Conservation (phyloP, 2,329 filamentous ascomycete genomes). For the Ophiostoma perfectum region DNA sequence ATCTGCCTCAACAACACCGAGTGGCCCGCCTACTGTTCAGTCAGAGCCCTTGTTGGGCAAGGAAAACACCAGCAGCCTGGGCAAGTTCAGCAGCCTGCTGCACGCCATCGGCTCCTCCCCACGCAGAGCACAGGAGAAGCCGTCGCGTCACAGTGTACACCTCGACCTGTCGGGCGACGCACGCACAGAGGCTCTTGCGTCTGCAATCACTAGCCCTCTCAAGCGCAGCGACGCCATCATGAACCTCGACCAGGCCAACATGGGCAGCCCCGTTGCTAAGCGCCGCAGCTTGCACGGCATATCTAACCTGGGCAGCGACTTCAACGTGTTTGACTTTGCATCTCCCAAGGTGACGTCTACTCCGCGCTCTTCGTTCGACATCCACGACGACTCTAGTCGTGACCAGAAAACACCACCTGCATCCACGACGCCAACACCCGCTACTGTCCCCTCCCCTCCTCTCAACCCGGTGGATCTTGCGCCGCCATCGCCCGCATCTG, state of each 20-base stretch:
- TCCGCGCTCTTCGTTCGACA: slow-evolving; percentile 43
- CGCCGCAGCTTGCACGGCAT: slow-evolving; percentile 79
- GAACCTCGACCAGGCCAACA: slow-evolving; percentile 72
- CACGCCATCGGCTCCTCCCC: slow-evolving; percentile 36
- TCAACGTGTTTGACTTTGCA: slow-evolving; percentile 66
- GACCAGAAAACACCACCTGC: slow-evolving; percentile 50
- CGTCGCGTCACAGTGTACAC: slow-evolving; percentile 51
- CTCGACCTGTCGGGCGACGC: slow-evolving; percentile 52
- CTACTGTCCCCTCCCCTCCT: slow-evolving; percentile 25
- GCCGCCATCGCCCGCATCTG: slow-evolving; percentile 39
- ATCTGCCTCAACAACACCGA: slow-evolving; percentile 37
- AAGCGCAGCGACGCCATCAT: slow-evolving; percentile 89
- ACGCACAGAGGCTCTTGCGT: slow-evolving; percentile 41
- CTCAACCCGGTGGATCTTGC: neutral
- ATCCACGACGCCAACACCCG: neutral
- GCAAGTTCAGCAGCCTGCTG: slow-evolving; percentile 30
- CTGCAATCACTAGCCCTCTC: slow-evolving; percentile 69
- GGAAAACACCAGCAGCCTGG: slow-evolving; percentile 39
- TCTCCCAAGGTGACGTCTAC: slow-evolving; percentile 35
- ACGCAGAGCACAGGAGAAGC: slow-evolving; percentile 44
- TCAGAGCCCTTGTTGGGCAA: slow-evolving; percentile 33
- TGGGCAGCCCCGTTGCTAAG: slow-evolving; percentile 85
- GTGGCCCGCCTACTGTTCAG: slow-evolving; percentile 32
- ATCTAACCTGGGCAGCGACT: slow-evolving; percentile 55
- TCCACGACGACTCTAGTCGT: slow-evolving; percentile 37